Base-by-base conservation (phyloP, 306 rosid genomes). In the Castanopsis chinensis region DNA sequence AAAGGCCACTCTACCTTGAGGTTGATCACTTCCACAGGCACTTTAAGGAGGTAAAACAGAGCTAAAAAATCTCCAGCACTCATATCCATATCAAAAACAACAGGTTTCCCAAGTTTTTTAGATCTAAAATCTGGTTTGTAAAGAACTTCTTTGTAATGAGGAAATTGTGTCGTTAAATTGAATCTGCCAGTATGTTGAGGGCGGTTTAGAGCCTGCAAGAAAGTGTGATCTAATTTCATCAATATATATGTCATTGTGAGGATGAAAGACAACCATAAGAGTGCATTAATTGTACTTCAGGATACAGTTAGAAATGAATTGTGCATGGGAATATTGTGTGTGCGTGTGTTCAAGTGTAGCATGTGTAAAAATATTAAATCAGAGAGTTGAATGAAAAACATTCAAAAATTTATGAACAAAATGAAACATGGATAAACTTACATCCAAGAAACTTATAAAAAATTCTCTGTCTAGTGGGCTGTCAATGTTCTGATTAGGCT, bases 81-180 rank as follows among this genome's bases (percentile, higher is more conserved):
- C 98, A 95, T 95, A 80, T 95, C 99, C 97, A 91, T 93, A 86
- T 95, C 99, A 81, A 95, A 91, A 21, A 95, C 90, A 76, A 93
- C 84, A 53, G 94, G 87, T 86, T 89, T 95, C 23, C 99, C 99
- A 65, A 87, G 77, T 72, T 32, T 79, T 69, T 49, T 87, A 20
- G 80, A 75, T 51, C 74, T 76, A 71, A 91, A 90, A 76, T 85
- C 59, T 84, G 97, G 99, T 78, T 60, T 90, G 83, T 89, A 90
- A 49, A 80, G 71, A 68, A 88, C 89, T 88, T 93, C 86, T 72
- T 61, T 83, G 87, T 90, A 95, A 79, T 83, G 77, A 20, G 98
- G 98, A 86, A 93, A 95, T 72, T 88, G 90, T 69, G 92, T 90
- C 5, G 93, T 89, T 59, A 95, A 90, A 87, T 90, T 91, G 87